phyloP scores from a whole-genome alignment of 805 yeast species.

The Barnettozyma sucrosica region DNA sequence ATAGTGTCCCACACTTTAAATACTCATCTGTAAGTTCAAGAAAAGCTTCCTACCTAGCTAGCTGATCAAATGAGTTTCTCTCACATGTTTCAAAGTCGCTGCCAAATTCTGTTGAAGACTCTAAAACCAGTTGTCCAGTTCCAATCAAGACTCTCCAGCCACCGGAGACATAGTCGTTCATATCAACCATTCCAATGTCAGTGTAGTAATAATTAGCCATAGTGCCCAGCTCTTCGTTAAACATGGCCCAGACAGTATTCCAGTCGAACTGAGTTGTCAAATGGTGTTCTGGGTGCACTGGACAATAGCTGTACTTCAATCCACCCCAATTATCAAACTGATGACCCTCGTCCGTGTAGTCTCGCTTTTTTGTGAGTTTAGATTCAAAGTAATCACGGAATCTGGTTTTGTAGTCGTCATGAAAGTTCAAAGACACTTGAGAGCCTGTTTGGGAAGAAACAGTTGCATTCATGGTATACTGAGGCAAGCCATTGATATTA shows the following conservation, averaged over 20 bases:
- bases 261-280: not conserved
- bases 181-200: not conserved
- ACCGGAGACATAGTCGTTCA: not conserved
- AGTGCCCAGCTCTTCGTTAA: not conserved
- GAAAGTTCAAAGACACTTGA: not conserved
- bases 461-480: not conserved
- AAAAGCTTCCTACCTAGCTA: not conserved
- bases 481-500: not conserved
- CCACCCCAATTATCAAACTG: not conserved
- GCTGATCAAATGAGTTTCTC: not conserved
- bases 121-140: not conserved
- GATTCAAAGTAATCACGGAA: not conserved
- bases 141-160: conserved; percentile 1
- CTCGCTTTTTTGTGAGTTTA: not conserved
- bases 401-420: not conserved
- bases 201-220: not conserved
- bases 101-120: not conserved
- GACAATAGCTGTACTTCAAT: conserved; percentile 1
- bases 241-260: not conserved
- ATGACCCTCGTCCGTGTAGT: not conserved
- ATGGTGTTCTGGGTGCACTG: conserved; percentile 1
- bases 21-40: not conserved
- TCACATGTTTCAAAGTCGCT: not conserved
- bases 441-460: not conserved
- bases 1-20: too few species aligned